These are phyloP conservation scores for Polytrichum formosum DNA, from an alignment of 225 moss, liverwort and hornwort species.

Conservation along the genomic window DNA sequence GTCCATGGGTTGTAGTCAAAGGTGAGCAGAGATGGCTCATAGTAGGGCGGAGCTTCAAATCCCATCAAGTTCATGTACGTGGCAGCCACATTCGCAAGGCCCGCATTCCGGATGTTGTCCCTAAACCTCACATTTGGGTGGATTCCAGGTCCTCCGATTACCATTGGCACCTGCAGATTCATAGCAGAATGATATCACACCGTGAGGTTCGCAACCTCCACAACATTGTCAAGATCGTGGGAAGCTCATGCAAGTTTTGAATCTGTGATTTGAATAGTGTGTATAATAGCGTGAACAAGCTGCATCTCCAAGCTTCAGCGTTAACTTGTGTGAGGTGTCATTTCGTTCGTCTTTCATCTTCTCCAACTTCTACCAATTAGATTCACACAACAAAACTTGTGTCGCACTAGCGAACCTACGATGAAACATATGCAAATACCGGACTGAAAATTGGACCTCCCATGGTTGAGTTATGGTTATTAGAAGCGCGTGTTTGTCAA, in stretches of 20 bases:
- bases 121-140: constrained; percentile 57
- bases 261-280: not conserved
- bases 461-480: too few relatives aligned
- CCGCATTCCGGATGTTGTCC: constrained; percentile 48
- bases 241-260: not conserved
- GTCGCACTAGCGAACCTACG: too few relatives aligned
- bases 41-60: constrained; percentile 73
- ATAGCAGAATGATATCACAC: not conserved
- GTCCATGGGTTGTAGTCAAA: constrained; percentile 48
- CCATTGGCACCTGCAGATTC: constrained; percentile 61
- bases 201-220: not conserved
- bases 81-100: constrained; percentile 86
- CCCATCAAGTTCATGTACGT: constrained; percentile 89
- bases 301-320: too few relatives aligned
- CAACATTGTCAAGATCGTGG: too few relatives aligned
- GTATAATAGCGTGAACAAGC: not conserved
- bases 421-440: too few relatives aligned
- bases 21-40: constrained; percentile 77
- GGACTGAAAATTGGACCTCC: too few relatives aligned
- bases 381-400: too few relatives aligned
- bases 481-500: too few relatives aligned
- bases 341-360: too few relatives aligned
- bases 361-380: too few relatives aligned
- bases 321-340: too few relatives aligned
- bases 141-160: constrained; percentile 83